Conservation (phyloP, 495 filamentous ascomycete species). For the Saxophila tyrrhenica region DNA sequence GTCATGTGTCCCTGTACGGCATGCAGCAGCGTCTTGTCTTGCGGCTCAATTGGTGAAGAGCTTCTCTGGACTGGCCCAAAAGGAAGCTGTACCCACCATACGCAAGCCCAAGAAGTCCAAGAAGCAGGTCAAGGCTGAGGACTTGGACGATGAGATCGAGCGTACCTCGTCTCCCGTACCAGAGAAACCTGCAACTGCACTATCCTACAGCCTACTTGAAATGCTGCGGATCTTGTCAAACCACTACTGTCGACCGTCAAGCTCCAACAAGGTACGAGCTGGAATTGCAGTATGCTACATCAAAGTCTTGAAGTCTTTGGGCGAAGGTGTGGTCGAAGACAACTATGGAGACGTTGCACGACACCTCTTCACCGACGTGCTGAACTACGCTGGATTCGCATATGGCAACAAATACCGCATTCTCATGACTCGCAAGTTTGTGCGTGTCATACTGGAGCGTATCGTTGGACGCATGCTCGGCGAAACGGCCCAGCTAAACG, state of each 20-base stretch:
- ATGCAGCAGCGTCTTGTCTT: conserved; percentile 79
- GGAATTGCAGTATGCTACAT: conserved; percentile 83
- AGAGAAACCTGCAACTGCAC: conserved; percentile 54
- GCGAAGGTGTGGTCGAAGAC: conserved; percentile 63
- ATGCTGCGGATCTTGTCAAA: conserved; percentile 69
- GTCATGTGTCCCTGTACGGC: conserved; percentile 56
- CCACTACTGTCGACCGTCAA: conserved; percentile 72
- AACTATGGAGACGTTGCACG: conserved; percentile 69
- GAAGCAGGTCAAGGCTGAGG: conserved; percentile 56
- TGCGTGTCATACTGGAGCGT: conserved; percentile 72
- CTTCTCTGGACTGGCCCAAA: conserved; percentile 53
- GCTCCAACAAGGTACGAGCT: conserved; percentile 67
- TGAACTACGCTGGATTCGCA: conserved; percentile 55
- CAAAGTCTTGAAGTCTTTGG: conserved; percentile 60
- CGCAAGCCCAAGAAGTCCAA: conserved; percentile 64
- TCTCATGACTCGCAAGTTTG: conserved; percentile 72
- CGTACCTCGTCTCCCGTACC: conserved; percentile 63
- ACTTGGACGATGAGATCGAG: conserved; percentile 64
- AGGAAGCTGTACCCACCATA: conserved; percentile 47
- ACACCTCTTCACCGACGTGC: conserved; percentile 67
- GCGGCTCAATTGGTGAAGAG: conserved; percentile 66
- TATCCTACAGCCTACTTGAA: conserved; percentile 66
- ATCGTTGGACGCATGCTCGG: conserved; percentile 77
- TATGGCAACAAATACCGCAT: conserved; percentile 78
- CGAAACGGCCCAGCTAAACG: conserved; percentile 74